These are phyloP conservation scores for Cornus suecica DNA, from an alignment of 148 eudicot species.

Conservation along the genomic window DNA sequence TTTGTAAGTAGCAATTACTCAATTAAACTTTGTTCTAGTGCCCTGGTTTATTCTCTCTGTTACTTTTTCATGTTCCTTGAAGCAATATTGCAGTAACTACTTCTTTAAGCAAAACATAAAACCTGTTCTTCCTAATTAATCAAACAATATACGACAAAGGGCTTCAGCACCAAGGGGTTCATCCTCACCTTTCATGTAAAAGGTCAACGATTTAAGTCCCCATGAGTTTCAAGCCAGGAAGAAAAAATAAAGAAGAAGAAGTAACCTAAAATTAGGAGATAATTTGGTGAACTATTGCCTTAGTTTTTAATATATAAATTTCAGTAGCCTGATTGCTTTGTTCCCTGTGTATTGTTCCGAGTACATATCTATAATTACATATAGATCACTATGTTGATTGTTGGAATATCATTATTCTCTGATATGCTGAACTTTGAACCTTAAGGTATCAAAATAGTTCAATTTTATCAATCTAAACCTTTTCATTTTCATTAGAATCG, in stretches of 20 bases:
- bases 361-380: background rate
- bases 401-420: background rate
- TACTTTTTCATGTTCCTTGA: too few relatives aligned
- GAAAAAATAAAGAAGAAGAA: background rate
- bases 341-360: background rate
- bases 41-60: background rate
- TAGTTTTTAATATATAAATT: background rate
- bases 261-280: background rate
- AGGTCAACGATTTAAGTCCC: too few relatives aligned
- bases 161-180: too few relatives aligned
- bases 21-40: background rate
- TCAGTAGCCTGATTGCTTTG: background rate
- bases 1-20: conserved; percentile 44
- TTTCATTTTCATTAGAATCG: background rate
- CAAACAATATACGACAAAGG: too few relatives aligned
- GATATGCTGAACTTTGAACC: background rate
- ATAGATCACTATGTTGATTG: background rate
- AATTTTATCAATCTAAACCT: background rate
- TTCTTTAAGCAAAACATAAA: too few relatives aligned
- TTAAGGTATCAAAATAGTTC: background rate
- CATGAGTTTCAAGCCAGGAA: too few relatives aligned
- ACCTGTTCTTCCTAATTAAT: too few relatives aligned
- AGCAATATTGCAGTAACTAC: too few relatives aligned
- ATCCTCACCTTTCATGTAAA: too few relatives aligned
- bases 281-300: background rate